phyloP scores from a whole-genome alignment of 352 stramenopile species.

The Phytophthora europaea region DNA sequence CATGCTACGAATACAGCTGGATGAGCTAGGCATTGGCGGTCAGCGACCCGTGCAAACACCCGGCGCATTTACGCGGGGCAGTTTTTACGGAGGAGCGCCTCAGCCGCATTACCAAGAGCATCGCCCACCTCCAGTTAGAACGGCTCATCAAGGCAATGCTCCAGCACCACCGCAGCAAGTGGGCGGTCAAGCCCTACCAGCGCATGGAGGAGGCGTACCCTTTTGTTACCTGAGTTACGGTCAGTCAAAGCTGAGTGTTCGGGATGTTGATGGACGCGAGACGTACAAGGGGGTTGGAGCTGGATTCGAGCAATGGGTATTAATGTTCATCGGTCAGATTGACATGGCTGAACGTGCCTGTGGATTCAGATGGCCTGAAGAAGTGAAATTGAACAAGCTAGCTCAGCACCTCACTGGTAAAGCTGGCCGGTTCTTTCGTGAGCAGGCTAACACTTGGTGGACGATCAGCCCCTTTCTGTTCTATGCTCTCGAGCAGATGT shows the following conservation, averaged over 20 bases:
- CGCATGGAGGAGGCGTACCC: no score
- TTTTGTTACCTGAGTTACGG: background rate
- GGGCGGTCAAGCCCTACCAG: no score
- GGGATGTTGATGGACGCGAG: background rate
- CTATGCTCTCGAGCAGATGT: background rate
- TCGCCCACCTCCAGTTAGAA: no score
- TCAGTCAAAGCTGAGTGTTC: background rate
- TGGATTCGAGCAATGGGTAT: background rate
- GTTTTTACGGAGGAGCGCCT: background rate
- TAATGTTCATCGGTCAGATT: background rate
- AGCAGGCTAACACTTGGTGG: background rate
- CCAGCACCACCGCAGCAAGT: no score
- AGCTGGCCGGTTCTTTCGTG: background rate
- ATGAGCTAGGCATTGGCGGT: background rate
- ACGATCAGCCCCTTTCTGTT: background rate
- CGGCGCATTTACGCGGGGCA: background rate
- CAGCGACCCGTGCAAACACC: background rate
- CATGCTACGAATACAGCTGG: background rate
- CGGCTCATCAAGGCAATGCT: no score
- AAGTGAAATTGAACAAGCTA: background rate
- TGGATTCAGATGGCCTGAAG: background rate
- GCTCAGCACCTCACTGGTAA: background rate
- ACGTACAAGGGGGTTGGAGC: background rate
- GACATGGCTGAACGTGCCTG: background rate
- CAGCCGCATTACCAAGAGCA: background rate